Conservation (phyloP, 306 rosid genomes). For the Ormosia emarginata region DNA sequence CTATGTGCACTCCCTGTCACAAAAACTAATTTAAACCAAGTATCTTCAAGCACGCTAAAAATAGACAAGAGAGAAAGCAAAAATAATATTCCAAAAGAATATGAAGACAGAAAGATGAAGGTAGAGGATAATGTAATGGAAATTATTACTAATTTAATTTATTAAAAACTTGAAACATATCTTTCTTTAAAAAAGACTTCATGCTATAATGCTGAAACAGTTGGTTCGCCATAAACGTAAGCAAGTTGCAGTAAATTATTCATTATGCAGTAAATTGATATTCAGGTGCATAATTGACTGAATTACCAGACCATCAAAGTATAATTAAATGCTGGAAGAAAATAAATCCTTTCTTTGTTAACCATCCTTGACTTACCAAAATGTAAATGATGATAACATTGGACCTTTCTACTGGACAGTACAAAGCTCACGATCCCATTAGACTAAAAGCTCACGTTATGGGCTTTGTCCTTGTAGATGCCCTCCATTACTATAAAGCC, state of each 20-base stretch:
- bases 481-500: too few relatives aligned
- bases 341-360: background rate
- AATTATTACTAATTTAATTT: background rate
- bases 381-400: background rate
- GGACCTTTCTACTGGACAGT: conserved; percentile 28
- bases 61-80: too few relatives aligned
- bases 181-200: background rate
- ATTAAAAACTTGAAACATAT: background rate
- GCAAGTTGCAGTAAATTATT: background rate
- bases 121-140: background rate
- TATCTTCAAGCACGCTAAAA: too few relatives aligned
- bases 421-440: conserved; percentile 25
- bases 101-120: conserved; percentile 6
- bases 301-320: background rate
- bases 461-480: too few relatives aligned
- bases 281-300: background rate
- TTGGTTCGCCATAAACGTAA: background rate
- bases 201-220: background rate
- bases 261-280: background rate
- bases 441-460: conserved; percentile 37
- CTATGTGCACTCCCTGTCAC: too few relatives aligned
- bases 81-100: background rate
- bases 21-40: too few relatives aligned
- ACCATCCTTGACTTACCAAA: background rate
- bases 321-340: background rate